phyloP scores from a whole-genome alignment of 805 yeast genomes.

The Vanderwaltozyma verrucispora region DNA sequence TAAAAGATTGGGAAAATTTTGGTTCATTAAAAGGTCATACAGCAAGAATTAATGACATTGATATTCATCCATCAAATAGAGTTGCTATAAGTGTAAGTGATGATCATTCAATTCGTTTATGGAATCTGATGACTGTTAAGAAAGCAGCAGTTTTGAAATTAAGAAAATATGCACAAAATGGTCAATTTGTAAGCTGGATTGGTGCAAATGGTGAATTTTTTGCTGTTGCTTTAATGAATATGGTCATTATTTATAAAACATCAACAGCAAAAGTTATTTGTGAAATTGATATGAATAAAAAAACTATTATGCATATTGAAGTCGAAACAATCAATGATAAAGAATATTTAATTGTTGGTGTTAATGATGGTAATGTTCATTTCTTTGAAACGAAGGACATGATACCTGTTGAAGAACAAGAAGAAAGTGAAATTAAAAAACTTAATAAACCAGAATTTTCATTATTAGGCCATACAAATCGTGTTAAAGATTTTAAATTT shows the following conservation, averaged over 20 bases:
- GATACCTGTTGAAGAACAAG: slow-evolving; percentile 24
- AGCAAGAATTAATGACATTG: slow-evolving; percentile 72
- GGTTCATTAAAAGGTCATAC: slow-evolving; percentile 84
- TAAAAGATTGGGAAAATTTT: slow-evolving; percentile 92
- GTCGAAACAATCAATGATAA: slow-evolving; percentile 35
- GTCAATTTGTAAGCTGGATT: slow-evolving; percentile 60
- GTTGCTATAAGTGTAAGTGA: slow-evolving; percentile 83
- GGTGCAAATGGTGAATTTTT: slow-evolving; percentile 52
- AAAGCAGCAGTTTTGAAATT: slow-evolving; percentile 79
- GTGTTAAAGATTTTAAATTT: slow-evolving; percentile 71
- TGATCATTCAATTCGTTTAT: slow-evolving; percentile 73
- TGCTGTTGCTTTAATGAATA: slow-evolving; percentile 61
- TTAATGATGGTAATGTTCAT: slow-evolving; percentile 58
- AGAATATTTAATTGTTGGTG: slow-evolving; percentile 57
- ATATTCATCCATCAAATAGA: slow-evolving; percentile 83
- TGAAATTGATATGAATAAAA: slow-evolving; percentile 38
- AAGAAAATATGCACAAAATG: slow-evolving; percentile 56
- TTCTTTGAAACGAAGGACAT: slow-evolving; percentile 39
- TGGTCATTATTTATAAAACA: slow-evolving; percentile 56
- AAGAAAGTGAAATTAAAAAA: slow-evolving; percentile 8
- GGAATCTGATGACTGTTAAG: slow-evolving; percentile 96
- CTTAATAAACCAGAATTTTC: slow-evolving; percentile 40
- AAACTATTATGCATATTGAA: slow-evolving; percentile 61
- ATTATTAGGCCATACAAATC: slow-evolving; percentile 70
- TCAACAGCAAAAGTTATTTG: slow-evolving; percentile 47